Percentiles rank a stretch among this genome's conserved stretches.
phyloP scores from a whole-genome alignment of 2,329 filamentous ascomycete genomes.

The Taxawa tesnikishii region DNA sequence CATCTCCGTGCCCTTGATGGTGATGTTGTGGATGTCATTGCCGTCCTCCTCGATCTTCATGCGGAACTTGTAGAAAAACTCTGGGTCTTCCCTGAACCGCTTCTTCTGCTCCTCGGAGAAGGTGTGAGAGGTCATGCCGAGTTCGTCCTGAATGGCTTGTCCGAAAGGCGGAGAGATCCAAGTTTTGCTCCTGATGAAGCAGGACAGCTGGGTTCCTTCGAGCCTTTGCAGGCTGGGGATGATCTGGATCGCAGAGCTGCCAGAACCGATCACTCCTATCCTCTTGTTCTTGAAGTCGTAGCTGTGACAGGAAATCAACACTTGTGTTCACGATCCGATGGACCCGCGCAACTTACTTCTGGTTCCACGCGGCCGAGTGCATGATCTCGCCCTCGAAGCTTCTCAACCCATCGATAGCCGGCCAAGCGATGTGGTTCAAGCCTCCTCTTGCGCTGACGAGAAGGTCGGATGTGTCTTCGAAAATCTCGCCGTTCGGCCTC shows the following conservation, averaged over 20 bases:
- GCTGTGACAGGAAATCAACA: constrained; percentile 6
- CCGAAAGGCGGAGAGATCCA: constrained; percentile 34
- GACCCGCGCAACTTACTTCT: constrained; percentile 19
- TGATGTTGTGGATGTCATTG: constrained; percentile 13
- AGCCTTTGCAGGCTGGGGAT: constrained; percentile 26
- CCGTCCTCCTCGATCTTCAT: constrained; percentile 26
- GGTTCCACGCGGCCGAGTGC: constrained; percentile 45
- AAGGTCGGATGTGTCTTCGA: constrained; percentile 33
- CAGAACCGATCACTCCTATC: constrained; percentile 13
- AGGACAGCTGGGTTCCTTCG: constrained; percentile 30
- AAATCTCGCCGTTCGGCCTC: constrained; percentile 16
- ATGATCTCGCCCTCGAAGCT: constrained; percentile 41
- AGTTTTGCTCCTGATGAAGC: constrained; percentile 38
- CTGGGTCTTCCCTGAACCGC: constrained; percentile 27
- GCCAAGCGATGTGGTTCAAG: constrained; percentile 40
- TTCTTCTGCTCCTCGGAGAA: constrained; percentile 10
- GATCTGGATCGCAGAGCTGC: constrained; percentile 25
- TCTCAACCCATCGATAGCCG: constrained; percentile 37
- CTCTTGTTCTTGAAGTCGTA: constrained; percentile 13
- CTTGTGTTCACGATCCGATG: constrained; percentile 41
- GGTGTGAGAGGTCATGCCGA: constrained; percentile 21
- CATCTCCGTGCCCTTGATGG: constrained; percentile 22
- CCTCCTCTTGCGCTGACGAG: constrained; percentile 38
- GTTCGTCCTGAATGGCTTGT: constrained; percentile 14
- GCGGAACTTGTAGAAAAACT: constrained; percentile 27